Evolutionary conservation across 164 flowering plant species (phyloP), one percentile per base, ranked within the genome.

Genomic region (Malania oleifera): DNA sequence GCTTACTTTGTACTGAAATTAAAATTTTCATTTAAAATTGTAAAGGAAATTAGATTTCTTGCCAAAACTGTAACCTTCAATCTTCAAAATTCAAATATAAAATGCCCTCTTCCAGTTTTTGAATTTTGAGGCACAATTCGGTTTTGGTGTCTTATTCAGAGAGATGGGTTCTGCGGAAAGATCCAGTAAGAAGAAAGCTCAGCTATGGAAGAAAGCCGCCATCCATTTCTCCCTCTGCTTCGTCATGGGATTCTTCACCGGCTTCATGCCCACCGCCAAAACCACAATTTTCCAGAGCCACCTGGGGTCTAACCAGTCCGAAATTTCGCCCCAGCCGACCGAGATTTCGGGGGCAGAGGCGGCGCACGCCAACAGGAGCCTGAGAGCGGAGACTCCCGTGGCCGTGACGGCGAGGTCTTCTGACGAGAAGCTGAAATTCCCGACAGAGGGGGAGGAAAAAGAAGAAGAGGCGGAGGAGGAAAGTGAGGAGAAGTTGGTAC

Each of bases 201-300:
- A 82, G 45, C 17, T 84, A 62, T 91, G 96, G 91, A 85, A 86
- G 81, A 90, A 82, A 61, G 95, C 97, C 5, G 55, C 70, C 1
- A 52, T 85, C 46, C 97, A 93, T 71, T 93, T 93, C 66, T 59
- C 76, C 24, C 34, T 88, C 14, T 93, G 99, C 65, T 93, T 93
- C 56, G 77, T 81, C 0, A 80, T 86, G 84, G 99, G 99, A 0
- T 86, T 93, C 80, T 85, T 91, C 86, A 81, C 83, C 0, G 99
- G 99, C 37, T 85, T 91, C 55, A 86, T 89, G 52, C 96, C 95
- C 5, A 68, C 79, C 1, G 69, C 75, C 20, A 79, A 66, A 7
- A 6, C 81, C 56, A 71, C 88, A 0, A 48, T 69, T 18, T 56
- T 59, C 20, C 59, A 70, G 14, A 27, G 22, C 14, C 48, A 10